Evolutionary conservation across 208 protist species (phyloP).

Genomic region (Trypanosoma lewisi): DNA sequence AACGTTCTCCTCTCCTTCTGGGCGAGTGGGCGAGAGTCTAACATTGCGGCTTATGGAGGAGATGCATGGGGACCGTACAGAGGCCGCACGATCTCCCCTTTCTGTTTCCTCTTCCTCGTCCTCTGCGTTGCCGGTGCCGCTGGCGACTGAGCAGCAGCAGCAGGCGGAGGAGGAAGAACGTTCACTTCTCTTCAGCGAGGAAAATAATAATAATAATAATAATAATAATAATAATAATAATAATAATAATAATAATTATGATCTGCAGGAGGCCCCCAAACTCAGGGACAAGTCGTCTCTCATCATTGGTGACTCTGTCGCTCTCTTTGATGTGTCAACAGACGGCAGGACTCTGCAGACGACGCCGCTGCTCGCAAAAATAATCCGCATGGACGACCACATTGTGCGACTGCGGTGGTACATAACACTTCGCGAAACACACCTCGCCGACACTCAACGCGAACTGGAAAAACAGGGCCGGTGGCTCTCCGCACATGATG

Average conservation of each 20-base stretch:
- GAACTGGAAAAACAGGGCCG: slow-evolving; percentile 17
- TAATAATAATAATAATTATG: neutral
- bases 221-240: too few species aligned
- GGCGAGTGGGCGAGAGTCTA: neutral
- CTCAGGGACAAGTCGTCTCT: neutral
- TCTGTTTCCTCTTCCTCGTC: slow-evolving; percentile 3
- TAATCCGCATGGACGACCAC: slow-evolving; percentile 3
- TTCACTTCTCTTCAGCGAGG: neutral
- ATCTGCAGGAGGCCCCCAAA: neutral
- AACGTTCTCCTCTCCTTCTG: neutral
- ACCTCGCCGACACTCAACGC: slow-evolving; percentile 23
- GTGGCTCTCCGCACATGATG: slow-evolving; percentile 22
- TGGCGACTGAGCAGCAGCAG: neutral
- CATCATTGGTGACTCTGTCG: slow-evolving; percentile 23
- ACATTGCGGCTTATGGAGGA: slow-evolving; percentile 17
- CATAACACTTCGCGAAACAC: slow-evolving; percentile 32
- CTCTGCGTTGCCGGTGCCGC: neutral
- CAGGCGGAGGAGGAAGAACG: neutral
- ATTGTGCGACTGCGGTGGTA: slow-evolving; percentile 31
- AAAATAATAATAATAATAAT: neutral
- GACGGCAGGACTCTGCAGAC: neutral
- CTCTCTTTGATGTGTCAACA: neutral
- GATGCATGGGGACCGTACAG: neutral
- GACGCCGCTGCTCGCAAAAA: slow-evolving; percentile 2
- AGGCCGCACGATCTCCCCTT: neutral